Conservation (phyloP, 192 early-diverging fungal genomes). For the Umbelopsis sp. region DNA sequence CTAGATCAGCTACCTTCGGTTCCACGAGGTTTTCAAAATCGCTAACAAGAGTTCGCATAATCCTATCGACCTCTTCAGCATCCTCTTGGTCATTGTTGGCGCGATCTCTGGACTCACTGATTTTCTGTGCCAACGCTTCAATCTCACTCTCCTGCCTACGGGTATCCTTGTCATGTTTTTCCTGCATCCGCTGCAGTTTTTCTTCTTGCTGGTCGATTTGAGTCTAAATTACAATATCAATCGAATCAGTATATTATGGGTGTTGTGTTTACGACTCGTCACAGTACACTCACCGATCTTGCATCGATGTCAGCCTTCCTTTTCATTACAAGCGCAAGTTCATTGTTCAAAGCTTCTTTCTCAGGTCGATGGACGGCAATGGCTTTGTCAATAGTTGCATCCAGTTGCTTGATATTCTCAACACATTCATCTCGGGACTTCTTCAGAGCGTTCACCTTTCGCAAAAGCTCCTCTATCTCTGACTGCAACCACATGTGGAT, state of each 20-base stretch:
- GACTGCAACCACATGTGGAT: not conserved
- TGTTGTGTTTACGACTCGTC: not conserved
- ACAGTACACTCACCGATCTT: not conserved
- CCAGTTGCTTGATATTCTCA: not conserved
- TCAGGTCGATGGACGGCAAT: not conserved
- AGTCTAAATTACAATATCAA: not conserved
- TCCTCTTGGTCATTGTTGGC: constrained; percentile 1
- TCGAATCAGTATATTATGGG: not conserved
- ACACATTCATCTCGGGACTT: not conserved
- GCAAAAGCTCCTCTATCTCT: constrained; percentile 1
- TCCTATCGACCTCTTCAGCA: constrained; percentile 5
- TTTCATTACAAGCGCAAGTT: not conserved
- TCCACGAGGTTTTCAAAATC: not conserved
- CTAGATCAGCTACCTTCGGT: not conserved
- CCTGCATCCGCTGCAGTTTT: not conserved
- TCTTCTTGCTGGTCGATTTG: not conserved
- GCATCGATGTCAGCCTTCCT: constrained; percentile 3
- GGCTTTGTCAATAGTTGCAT: constrained; percentile 3
- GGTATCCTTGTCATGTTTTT: not conserved
- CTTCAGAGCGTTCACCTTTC: constrained; percentile 7
- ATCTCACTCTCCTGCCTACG: constrained; percentile 8
- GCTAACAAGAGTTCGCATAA: not conserved
- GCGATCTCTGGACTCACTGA: not conserved
- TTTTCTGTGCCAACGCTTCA: not conserved
- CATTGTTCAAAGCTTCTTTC: not conserved